Conservation (phyloP, 805 yeast species). For the Debaryomyces hansenii region DNA sequence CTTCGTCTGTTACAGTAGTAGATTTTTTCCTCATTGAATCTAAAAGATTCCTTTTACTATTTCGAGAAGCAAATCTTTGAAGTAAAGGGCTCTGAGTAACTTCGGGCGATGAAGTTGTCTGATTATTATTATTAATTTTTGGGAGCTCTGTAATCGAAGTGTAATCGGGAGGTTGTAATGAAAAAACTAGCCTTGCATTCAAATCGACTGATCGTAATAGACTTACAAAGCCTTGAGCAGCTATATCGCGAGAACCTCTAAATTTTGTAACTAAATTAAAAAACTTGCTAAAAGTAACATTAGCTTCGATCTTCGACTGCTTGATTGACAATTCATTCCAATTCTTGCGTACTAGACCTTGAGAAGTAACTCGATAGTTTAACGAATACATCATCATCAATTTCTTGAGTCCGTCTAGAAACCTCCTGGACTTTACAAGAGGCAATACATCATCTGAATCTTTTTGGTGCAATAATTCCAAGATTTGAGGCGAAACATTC, state of each 20-base stretch:
- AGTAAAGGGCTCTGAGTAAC: not conserved
- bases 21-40: constrained; percentile 6
- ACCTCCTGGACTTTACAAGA: constrained; percentile 56
- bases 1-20: constrained; percentile 12
- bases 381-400: constrained; percentile 62
- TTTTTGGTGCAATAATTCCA: constrained; percentile 42
- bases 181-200: constrained; percentile 72
- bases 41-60: constrained; percentile 7
- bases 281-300: constrained; percentile 44
- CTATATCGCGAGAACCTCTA: constrained; percentile 73
- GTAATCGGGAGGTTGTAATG: constrained; percentile 89
- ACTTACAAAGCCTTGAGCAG: constrained; percentile 86
- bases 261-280: constrained; percentile 40
- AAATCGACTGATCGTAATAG: constrained; percentile 69
- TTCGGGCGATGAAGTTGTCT: constrained; percentile 10
- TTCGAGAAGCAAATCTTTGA: constrained; percentile 9
- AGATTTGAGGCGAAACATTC: constrained; percentile 48
- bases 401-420: constrained; percentile 75
- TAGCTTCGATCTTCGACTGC: constrained; percentile 21
- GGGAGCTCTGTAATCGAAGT: constrained; percentile 34
- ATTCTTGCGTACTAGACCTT: constrained; percentile 35
- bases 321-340: constrained; percentile 31
- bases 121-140: constrained; percentile 18
- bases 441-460: constrained; percentile 12
- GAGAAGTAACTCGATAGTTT: constrained; percentile 48